These are phyloP conservation scores for Spiromastix sp. DNA, from an alignment of 2,329 filamentous ascomycete genomes.

Conservation along the genomic window DNA sequence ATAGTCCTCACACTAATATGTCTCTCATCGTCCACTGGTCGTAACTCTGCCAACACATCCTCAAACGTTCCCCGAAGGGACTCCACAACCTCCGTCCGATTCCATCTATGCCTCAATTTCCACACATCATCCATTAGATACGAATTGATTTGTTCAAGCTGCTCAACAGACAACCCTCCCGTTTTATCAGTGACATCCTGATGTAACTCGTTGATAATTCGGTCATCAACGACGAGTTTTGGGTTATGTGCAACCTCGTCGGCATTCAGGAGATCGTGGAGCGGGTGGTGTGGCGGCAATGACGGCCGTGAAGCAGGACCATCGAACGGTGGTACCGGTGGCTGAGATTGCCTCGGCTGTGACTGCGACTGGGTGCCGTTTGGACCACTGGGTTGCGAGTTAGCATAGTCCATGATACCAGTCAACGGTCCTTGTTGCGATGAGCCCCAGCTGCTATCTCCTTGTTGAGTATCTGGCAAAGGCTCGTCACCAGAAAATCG, in stretches of 20 bases:
- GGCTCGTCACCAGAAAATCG: constrained; percentile 48
- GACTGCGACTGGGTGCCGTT: constrained; percentile 26
- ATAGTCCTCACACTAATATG: too few species aligned
- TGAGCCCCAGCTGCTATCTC: constrained; percentile 25
- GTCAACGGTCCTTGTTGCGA: constrained; percentile 16
- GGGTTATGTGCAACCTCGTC: constrained; percentile 6
- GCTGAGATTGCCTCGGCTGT: constrained; percentile 22
- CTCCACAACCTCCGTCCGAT: constrained; percentile 62
- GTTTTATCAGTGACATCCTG: constrained; percentile 55
- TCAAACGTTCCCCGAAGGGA: constrained; percentile 63
- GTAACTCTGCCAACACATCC: constrained; percentile 48
- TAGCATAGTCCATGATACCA: constrained; percentile 18
- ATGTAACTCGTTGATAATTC: constrained; percentile 49
- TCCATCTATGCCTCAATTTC: constrained; percentile 68
- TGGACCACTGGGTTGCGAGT: constrained; percentile 20
- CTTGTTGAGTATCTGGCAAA: constrained; percentile 54
- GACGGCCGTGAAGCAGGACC: constrained; percentile 18
- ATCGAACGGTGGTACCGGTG: constrained; percentile 31
- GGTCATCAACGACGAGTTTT: constrained; percentile 32
- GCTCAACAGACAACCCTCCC: constrained; percentile 76
- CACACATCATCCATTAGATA: constrained; percentile 86
- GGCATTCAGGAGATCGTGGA: constrained; percentile 6
- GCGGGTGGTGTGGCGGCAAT: constrained; percentile 13
- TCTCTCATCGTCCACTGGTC: constrained; percentile 47
- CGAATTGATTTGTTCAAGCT: constrained; percentile 87